Conservation (phyloP, 805 yeast species). For the Kodamaea sagamina region DNA sequence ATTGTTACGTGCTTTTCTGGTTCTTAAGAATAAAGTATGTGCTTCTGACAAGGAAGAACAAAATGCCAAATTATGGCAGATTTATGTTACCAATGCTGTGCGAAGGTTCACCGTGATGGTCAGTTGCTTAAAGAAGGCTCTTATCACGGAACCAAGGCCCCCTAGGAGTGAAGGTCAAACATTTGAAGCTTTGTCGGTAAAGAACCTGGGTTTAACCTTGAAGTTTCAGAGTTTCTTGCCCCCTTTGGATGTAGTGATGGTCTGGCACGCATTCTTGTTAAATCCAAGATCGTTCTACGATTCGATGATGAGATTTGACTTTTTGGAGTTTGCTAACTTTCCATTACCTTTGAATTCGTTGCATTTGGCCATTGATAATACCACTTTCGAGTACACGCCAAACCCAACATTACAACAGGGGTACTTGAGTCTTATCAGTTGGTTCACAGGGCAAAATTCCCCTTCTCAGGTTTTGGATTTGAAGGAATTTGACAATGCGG, state of each 20-base stretch:
- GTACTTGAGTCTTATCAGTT: constrained; percentile 10
- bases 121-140: constrained; percentile 15
- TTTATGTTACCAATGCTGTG: constrained; percentile 24
- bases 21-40: constrained; percentile 17
- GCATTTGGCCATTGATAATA: constrained; percentile 13
- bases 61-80: constrained; percentile 22
- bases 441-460: neutral
- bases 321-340: constrained; percentile 18
- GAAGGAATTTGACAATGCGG: neutral
- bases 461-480: neutral
- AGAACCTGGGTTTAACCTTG: neutral
- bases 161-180: neutral
- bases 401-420: constrained; percentile 6
- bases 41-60: constrained; percentile 5
- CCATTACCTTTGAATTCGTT: constrained; percentile 23
- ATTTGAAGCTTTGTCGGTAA: constrained; percentile 1
- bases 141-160: neutral
- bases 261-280: constrained; percentile 27
- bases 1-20: constrained; percentile 23
- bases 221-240: constrained; percentile 16
- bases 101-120: constrained; percentile 24
- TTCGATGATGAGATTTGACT: constrained; percentile 17
- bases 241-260: constrained; percentile 26
- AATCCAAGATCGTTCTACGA: constrained; percentile 22
- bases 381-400: constrained; percentile 18